Conservation (phyloP, 345 rosid genomes). For the Theobroma cacao region DNA sequence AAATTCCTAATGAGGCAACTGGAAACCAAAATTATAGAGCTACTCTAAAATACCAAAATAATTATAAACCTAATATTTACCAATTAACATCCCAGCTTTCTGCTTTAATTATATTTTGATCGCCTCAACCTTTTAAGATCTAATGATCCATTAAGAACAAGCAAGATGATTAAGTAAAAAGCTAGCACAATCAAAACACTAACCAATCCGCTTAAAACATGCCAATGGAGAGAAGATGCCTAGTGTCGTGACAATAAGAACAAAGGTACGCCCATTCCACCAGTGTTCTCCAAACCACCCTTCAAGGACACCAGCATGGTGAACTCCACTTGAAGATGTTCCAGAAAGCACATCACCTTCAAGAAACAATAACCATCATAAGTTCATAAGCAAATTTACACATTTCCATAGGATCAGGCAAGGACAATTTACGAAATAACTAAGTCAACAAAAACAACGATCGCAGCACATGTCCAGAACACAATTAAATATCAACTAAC, state of each 20-base stretch:
- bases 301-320: slow-evolving; percentile 81
- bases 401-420: slow-evolving; percentile 1
- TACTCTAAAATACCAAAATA: neutral
- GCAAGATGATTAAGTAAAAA: neutral
- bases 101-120: neutral
- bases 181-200: slow-evolving; percentile 17
- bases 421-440: slow-evolving; percentile 8
- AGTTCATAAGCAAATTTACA: slow-evolving; percentile 7
- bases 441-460: neutral
- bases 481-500: slow-evolving; percentile 6
- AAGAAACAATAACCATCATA: slow-evolving; percentile 13
- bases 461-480: neutral
- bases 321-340: slow-evolving; percentile 69
- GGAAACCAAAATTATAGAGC: neutral
- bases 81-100: neutral
- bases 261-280: slow-evolving; percentile 69
- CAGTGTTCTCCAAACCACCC: slow-evolving; percentile 84
- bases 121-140: neutral
- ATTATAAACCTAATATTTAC: neutral
- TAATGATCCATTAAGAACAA: neutral
- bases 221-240: slow-evolving; percentile 73
- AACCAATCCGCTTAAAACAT: slow-evolving; percentile 79
- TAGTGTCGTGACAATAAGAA: slow-evolving; percentile 66
- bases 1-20: neutral
- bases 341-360: slow-evolving; percentile 74